Evolutionary conservation across 164 flowering plant species (phyloP), one percentile per base, ranked within the genome.

Genomic region (Tetrastigma voinierianum): DNA sequence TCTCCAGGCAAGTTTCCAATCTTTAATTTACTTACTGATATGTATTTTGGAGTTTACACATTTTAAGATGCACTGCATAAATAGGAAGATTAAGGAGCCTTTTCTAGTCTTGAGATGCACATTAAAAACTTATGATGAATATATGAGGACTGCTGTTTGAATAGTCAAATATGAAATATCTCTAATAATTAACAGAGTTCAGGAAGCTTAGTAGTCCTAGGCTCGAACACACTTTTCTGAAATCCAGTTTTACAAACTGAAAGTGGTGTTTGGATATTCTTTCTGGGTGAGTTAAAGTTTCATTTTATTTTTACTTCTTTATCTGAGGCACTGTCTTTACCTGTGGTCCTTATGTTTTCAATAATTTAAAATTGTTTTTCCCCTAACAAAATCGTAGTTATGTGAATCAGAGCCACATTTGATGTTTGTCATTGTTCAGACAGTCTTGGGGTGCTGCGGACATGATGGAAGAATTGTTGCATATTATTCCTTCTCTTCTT

Each of bases 371-470:
- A 32, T 32, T 32, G 8, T 32, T 32, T 32, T 32, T 32, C 6
- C 6, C 40, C 48, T 52, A n/a, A 32, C 9, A 12, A 14, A 20
- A 12, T 18, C 19, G 17, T 16, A 5, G 67, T 52, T 21, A 9
- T 20, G 19, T 43, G 52, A 32, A 14, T 56, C 16, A n/a, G n/a
- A n/a, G n/a, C n/a, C n/a, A 18, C 9, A 40, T 18, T 18, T 53
- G 3, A 17, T 56, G 19, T 24, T 40, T 43, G 15, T 19, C 40
- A 47, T 15, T 21, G 51, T 62, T 62, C 87, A 94, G 96, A 84
- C 90, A 51, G 83, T 87, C 63, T 69, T 94, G 77, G 91, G 80
- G 82, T 59, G n/a, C n/a, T 89, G 69, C 74, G 96, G 95, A 65
- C 75, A 86, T 61, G 90, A 90, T 64, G n/a, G 61, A 89, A 66